phyloP scores from a whole-genome alignment of 2,329 filamentous ascomycete genomes.

The Macrophomina phaseolina region DNA sequence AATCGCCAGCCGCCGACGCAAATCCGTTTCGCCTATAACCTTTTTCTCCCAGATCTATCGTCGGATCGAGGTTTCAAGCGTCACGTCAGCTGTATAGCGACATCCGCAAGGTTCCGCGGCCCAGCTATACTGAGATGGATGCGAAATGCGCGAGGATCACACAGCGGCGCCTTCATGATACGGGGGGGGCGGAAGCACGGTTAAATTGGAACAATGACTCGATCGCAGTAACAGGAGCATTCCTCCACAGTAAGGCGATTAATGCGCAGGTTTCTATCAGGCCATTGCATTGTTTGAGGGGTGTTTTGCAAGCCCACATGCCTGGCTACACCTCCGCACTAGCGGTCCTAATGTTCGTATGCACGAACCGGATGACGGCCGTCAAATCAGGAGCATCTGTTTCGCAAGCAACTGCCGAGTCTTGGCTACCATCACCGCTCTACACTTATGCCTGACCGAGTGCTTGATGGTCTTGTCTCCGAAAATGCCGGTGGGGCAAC shows the following conservation, averaged over 20 bases:
- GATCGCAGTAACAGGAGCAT: neutral
- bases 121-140: neutral
- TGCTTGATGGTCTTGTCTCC: neutral
- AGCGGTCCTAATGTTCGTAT: neutral
- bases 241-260: neutral
- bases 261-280: neutral
- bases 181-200: neutral
- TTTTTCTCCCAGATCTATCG: neutral
- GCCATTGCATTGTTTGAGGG: neutral
- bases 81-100: neutral
- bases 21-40: neutral
- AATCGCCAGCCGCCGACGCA: neutral
- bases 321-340: neutral
- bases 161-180: neutral
- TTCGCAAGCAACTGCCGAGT: neutral
- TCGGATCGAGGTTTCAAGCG: neutral
- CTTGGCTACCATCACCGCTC: neutral
- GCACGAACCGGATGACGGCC: neutral
- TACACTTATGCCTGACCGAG: neutral
- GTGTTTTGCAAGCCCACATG: neutral
- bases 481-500: neutral
- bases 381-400: neutral
- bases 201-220: neutral
- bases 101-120: neutral
- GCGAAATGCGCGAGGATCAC: neutral